phyloP scores from a whole-genome alignment of 495 filamentous ascomycete genomes.

The Aspergillus nidulans region DNA sequence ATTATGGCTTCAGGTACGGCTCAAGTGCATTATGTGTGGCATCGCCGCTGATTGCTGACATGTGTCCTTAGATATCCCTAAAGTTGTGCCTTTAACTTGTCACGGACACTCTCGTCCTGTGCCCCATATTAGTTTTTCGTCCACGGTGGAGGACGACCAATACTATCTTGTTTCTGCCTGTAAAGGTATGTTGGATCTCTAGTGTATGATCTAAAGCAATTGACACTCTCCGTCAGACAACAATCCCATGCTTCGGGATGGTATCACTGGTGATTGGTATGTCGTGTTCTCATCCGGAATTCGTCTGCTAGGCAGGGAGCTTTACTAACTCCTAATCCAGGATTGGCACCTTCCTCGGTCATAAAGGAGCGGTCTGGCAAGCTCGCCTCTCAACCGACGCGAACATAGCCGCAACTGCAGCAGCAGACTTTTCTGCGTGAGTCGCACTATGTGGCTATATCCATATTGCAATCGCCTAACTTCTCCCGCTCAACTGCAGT shows the following conservation, averaged over 20 bases:
- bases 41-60: background rate
- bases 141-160: constrained; percentile 74
- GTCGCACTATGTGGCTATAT: constrained; percentile 20
- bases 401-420: constrained; percentile 81
- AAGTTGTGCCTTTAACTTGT: constrained; percentile 87
- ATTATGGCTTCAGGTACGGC: constrained; percentile 25
- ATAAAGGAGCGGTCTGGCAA: constrained; percentile 98
- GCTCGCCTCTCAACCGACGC: constrained; percentile 85
- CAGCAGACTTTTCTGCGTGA: constrained; percentile 93
- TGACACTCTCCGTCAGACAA: constrained; percentile 56
- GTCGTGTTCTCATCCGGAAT: constrained; percentile 16
- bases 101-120: constrained; percentile 96
- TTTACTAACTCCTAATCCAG: constrained; percentile 22
- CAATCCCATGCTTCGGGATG: constrained; percentile 97
- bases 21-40: too few relatives aligned
- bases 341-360: constrained; percentile 97
- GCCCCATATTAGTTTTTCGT: constrained; percentile 90
- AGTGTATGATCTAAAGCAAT: background rate
- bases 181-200: constrained; percentile 61
- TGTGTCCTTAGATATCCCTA: constrained; percentile 55
- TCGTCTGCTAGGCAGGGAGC: background rate
- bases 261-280: constrained; percentile 90
- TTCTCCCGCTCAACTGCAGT: constrained; percentile 33
- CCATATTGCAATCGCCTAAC: background rate
- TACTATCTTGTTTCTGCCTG: constrained; percentile 98